Evolutionary conservation across 2,329 filamentous ascomycete species (phyloP), one percentile per base, ranked within the genome.

Genomic region (Ilyonectria sp.): DNA sequence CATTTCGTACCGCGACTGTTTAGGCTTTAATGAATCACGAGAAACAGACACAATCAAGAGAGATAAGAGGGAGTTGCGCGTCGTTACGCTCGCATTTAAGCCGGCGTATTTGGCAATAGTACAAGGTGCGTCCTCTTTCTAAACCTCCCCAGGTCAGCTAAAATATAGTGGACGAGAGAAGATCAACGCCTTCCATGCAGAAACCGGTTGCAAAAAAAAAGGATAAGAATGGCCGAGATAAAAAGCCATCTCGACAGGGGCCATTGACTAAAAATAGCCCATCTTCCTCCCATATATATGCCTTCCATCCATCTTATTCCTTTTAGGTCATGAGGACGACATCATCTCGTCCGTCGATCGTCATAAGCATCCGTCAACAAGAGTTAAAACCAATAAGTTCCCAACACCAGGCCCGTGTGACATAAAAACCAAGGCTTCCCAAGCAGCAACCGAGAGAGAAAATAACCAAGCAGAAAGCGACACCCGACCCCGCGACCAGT

Each of bases 381-480:
- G 52, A 65, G 52, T 44, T 52, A 62, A 66, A 65, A 52, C 58
- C 62, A 53, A 29, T 43, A 52, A 61, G 58, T 66, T 66, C 63
- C 58, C 59, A 69, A 69, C 67, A 66, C 67, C 67, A 69, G 55
- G 63, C 67, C 67, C 67, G 31, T 65, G 52, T 66, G 63, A 66
- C 59, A 62, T 54, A 63, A 63, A 68, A 68, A 63, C 46, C 29
- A 53, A 49, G 37, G 46, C 52, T 65, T 63, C 58, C 66, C 54
- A 69, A 63, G 66, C 50, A 65, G 43, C 61, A 66, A 56, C 54
- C 47, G n/a, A 65, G 46, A 65, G 52, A 54, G 60, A 47, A 62
- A 60, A 54, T 37, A 65, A 68, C 44, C 52, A 64, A 60, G 31
- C 31, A 57, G 31, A 67, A 50, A 47, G 10, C 19, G 33, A 52